phyloP scores from a whole-genome alignment of 768 basidiomycete genomes.

The Trametes sanguinea region DNA sequence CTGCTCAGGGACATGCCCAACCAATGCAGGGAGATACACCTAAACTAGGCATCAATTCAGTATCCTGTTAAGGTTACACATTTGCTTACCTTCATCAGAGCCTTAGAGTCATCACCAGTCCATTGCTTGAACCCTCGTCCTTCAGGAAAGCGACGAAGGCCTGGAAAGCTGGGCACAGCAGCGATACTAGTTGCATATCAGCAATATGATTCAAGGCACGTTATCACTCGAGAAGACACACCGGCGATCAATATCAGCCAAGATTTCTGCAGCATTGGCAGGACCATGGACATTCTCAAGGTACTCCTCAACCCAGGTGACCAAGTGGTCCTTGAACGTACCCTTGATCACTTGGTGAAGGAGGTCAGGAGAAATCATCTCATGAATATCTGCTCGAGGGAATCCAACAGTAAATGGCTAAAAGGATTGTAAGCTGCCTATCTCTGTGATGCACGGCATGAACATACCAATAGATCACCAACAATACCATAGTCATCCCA shows the following conservation, averaged over 20 bases:
- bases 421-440: no score
- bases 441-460: no score
- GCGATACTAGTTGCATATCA: no score
- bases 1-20: no score
- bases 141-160: conserved; percentile 25
- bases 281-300: conserved; percentile 4
- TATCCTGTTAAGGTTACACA: no score
- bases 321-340: conserved; percentile 29
- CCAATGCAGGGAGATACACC: conserved; percentile 30
- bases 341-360: conserved; percentile 31
- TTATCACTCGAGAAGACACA: background rate
- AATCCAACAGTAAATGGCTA: background rate
- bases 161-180: conserved; percentile 22
- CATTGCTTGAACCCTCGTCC: conserved; percentile 32
- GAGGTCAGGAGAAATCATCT: conserved; percentile 24
- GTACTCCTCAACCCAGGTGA: conserved; percentile 27
- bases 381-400: conserved; percentile 24
- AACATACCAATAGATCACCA: conserved; percentile 1
- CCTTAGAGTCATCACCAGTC: conserved; percentile 34
- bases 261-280: conserved; percentile 1
- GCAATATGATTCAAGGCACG: background rate
- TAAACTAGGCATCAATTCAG: no score
- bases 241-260: conserved; percentile 25
- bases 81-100: conserved; percentile 34
- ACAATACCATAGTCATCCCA: conserved; percentile 17